A percentile compares a stretch with the other conserved stretches of the same genome.
phyloP scores from a whole-genome alignment of 306 rosid genomes.

The Clitoria ternatea region DNA sequence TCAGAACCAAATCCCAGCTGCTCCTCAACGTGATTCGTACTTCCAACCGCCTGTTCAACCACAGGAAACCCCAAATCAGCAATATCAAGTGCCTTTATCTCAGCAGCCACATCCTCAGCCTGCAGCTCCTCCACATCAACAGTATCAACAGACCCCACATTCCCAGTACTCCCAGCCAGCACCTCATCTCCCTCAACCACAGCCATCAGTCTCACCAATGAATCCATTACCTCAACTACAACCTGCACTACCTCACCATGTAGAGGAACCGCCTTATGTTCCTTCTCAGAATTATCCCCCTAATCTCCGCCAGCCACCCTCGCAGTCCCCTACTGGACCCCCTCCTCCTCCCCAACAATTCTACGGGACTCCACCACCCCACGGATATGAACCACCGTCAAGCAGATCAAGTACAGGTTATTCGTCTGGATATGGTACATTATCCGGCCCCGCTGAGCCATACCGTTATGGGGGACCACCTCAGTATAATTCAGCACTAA shows the following conservation, averaged over 20 bases:
- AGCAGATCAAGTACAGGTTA: conserved; percentile 55
- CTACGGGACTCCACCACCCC: conserved; percentile 53
- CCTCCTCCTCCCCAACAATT: conserved; percentile 62
- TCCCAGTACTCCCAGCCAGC: conserved; percentile 61
- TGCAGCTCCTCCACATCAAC: conserved; percentile 49
- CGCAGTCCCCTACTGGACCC: conserved; percentile 58
- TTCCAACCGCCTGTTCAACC: conserved; percentile 53
- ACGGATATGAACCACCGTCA: conserved; percentile 50
- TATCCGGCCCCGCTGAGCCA: conserved; percentile 50
- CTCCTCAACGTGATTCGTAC: conserved; percentile 65
- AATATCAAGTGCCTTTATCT: conserved; percentile 52
- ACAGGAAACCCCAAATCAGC: conserved; percentile 63
- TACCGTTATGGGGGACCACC: conserved; percentile 63
- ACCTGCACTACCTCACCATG: conserved; percentile 59
- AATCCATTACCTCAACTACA: conserved; percentile 53
- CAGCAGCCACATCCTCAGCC: conserved; percentile 56
- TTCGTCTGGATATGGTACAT: conserved; percentile 60
- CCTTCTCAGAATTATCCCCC: conserved; percentile 70
- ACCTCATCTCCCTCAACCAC: conserved; percentile 56
- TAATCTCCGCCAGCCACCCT: conserved; percentile 51
- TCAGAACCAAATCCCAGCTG: conserved; percentile 56
- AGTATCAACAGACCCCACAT: conserved; percentile 55
- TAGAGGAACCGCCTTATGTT: conserved; percentile 63
- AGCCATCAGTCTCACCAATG: conserved; percentile 42
- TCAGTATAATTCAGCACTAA: conserved; percentile 46